phyloP scores from a whole-genome alignment of 1,284 basidiomycete genomes.

The Phenoliferia sp. region DNA sequence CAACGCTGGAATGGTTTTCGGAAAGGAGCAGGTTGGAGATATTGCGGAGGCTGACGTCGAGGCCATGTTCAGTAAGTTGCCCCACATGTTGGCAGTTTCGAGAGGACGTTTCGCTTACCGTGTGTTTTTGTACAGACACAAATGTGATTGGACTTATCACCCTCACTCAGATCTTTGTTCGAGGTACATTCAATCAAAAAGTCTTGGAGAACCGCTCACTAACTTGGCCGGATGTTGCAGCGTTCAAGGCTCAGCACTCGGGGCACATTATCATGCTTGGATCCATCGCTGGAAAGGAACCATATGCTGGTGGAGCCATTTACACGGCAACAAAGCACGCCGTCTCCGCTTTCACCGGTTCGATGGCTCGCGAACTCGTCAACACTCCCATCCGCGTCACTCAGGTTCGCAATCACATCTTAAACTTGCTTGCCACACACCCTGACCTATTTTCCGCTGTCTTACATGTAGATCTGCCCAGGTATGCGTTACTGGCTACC shows the following conservation, averaged over 20 bases:
- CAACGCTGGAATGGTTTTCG: constrained; percentile 66
- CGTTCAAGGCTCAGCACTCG: constrained; percentile 79
- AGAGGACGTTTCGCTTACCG: no score
- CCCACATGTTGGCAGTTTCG: no score
- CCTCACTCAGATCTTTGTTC: constrained; percentile 31
- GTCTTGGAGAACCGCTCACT: no score
- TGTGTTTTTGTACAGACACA: constrained; percentile 49
- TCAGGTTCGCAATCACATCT: no score
- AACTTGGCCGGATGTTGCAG: constrained; percentile 47
- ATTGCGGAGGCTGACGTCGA: constrained; percentile 61
- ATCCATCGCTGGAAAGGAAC: constrained; percentile 62
- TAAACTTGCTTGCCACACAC: no score
- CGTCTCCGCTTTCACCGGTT: constrained; percentile 78
- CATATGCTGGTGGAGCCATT: constrained; percentile 75
- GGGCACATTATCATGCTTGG: constrained; percentile 97
- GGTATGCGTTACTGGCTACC: constrained; percentile 48
- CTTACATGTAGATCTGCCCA: constrained; percentile 82
- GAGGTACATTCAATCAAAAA: no score
- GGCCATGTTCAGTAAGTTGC: constrained; percentile 61
- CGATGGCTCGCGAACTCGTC: constrained; percentile 76
- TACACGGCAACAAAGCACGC: constrained; percentile 81
- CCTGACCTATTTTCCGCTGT: no score
- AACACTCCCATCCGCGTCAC: constrained; percentile 86
- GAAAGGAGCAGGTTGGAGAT: constrained; percentile 73
- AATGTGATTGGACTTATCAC: constrained; percentile 87